phyloP scores from a whole-genome alignment of 345 rosid species.

The Populus nigra region DNA sequence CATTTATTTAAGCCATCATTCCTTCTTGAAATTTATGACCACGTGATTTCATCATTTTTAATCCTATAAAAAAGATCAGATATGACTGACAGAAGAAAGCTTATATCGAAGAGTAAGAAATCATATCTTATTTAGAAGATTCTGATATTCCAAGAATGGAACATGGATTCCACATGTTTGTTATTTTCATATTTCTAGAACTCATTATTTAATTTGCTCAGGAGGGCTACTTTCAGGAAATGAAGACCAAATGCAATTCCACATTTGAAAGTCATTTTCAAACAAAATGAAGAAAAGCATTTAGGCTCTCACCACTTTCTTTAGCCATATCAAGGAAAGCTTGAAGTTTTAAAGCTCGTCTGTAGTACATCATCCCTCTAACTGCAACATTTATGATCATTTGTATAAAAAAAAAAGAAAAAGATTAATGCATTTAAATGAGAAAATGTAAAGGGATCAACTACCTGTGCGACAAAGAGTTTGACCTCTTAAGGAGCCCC shows the following conservation, averaged over 20 bases:
- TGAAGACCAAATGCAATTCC: not conserved
- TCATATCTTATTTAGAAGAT: not conserved
- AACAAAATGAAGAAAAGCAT: conserved; percentile 13
- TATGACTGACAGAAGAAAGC: not conserved
- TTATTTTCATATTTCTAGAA: not conserved
- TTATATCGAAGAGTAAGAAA: not conserved
- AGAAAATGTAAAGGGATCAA: conserved; percentile 16
- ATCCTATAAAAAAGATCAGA: not conserved
- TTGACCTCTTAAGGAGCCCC: conserved; percentile 97
- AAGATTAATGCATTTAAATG: not conserved
- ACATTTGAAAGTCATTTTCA: not conserved
- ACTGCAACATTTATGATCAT: conserved; percentile 47
- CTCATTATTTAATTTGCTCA: not conserved
- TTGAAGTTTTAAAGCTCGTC: conserved; percentile 96
- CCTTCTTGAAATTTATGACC: not conserved
- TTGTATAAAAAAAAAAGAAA: conserved; percentile 11
- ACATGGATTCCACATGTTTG: not conserved
- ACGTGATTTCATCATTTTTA: not conserved
- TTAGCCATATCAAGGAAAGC: conserved; percentile 98
- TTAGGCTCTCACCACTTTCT: conserved; percentile 55
- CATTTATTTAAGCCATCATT: not conserved
- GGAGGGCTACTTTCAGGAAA: conserved; percentile 1
- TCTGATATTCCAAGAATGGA: not conserved
- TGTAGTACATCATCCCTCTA: conserved; percentile 98
- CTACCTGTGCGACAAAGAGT: conserved; percentile 91